Evolutionary conservation across 1,139 yeast genomes (phyloP), one percentile per base, ranked within the genome.

Genomic region (Yamadazyma trypodendri): DNA sequence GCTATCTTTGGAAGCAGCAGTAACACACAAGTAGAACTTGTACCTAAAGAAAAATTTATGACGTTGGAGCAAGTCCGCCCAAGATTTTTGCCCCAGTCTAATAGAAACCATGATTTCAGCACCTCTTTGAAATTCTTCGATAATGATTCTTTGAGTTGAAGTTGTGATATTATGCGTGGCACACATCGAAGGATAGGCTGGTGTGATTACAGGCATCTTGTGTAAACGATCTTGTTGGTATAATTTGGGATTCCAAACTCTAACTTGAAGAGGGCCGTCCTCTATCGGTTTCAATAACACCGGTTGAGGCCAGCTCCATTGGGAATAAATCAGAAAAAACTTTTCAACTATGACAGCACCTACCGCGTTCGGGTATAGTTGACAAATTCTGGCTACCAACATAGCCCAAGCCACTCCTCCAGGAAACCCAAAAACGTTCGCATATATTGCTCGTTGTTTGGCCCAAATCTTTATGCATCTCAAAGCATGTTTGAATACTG

Each of bases 351-450:
- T 83, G 1, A 87, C 89, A 0, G 97, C 90, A 46, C 96, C 84
- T 8, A 89, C 95, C 0, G 97, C 96, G 61, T 90, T 90, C 2
- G 99, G 99, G 56, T 90, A 94, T 31, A 92, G 64, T 56, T 92
- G 99, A 59, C 98, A 92, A 24, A 92, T 89, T 52, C 98, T 75
- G 1, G 98, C 98, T 6, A 89, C 97, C 33, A 92, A 63, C 97
- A 92, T 92, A 1, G 98, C 99, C 98, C 98, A 92, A 0, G 98
- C 98, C 24, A 92, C 98, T 60, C 99, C 99, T 51, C 99, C 99
- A 0, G 98, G 98, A 61, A 92, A 92, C 0, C 98, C 98, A 72
- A 84, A 88, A 34, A 92, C 84, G 55, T 92, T 92, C 4, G 87
- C 97, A 60, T 92, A 92, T 13, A 92, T 78, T 0, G 97, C 98